These are phyloP conservation scores for Hygrocybe punicea DNA, from an alignment of 768 basidiomycete genomes.

Conservation along the genomic window DNA sequence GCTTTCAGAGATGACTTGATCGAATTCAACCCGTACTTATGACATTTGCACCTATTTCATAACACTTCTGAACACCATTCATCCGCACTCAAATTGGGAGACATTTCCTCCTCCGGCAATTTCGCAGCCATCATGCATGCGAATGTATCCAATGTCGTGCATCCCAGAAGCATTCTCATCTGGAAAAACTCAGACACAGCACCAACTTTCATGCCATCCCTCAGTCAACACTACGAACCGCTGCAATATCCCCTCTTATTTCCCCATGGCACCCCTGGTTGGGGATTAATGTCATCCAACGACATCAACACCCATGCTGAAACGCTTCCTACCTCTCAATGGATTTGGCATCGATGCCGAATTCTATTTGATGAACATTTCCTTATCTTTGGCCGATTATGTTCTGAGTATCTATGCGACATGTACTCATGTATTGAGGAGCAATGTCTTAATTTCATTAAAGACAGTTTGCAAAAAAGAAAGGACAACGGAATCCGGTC, in stretches of 20 bases:
- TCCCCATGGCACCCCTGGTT: constrained; percentile 35
- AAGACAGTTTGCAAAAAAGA: constrained; percentile 22
- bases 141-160: too few relatives aligned
- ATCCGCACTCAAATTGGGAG: too few relatives aligned
- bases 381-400: constrained; percentile 31
- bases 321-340: constrained; percentile 29
- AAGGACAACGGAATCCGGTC: constrained; percentile 31
- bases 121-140: too few relatives aligned
- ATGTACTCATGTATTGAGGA: constrained; percentile 39
- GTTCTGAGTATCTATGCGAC: constrained; percentile 36
- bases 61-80: too few relatives aligned
- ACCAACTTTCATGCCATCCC: too few relatives aligned
- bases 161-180: too few relatives aligned
- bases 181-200: too few relatives aligned
- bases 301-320: not conserved
- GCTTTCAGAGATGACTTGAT: too few relatives aligned
- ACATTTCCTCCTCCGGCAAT: too few relatives aligned
- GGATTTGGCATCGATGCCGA: constrained; percentile 31
- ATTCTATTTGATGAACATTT: constrained; percentile 33
- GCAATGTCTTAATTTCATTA: constrained; percentile 32
- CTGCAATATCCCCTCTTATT: constrained; percentile 38
- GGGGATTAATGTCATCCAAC: constrained; percentile 23
- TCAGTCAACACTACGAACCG: too few relatives aligned
- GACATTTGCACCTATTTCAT: too few relatives aligned
- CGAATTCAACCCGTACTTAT: too few relatives aligned